A percentile compares a stretch with the other conserved stretches of the same genome.
Evolutionary conservation across 2,329 filamentous ascomycete genomes (phyloP).

Genomic region (Fusarium pseudocircinatum): DNA sequence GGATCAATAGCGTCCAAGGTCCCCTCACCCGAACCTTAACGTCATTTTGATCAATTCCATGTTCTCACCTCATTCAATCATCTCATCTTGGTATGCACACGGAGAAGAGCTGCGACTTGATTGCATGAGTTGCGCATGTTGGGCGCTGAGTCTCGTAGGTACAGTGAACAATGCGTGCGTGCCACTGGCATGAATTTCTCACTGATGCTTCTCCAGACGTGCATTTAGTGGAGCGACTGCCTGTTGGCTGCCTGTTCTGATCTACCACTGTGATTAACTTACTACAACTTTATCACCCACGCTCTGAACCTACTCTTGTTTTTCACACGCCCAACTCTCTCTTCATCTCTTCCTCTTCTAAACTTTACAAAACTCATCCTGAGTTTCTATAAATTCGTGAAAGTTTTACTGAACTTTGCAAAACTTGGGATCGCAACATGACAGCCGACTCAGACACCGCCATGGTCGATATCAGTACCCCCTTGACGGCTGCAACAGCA

Average conservation of each 20-base stretch:
- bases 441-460: slow-evolving; percentile 18
- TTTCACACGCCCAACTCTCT: neutral
- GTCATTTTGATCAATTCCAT: slow-evolving; percentile 1
- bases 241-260: slow-evolving; percentile 28
- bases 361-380: neutral
- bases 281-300: neutral
- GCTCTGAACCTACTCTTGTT: neutral
- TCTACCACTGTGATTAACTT: neutral
- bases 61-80: neutral
- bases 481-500: neutral
- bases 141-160: neutral
- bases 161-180: neutral
- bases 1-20: neutral
- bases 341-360: neutral
- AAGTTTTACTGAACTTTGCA: neutral
- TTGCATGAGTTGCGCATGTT: neutral
- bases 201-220: neutral
- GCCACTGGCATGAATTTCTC: neutral
- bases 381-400: neutral
- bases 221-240: slow-evolving; percentile 24
- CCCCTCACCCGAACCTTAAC: neutral
- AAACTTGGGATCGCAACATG: slow-evolving; percentile 5
- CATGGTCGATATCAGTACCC: slow-evolving; percentile 15
- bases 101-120: neutral
- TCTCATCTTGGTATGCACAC: neutral